Base-by-base conservation (phyloP, 805 yeast species). In the Ogataea nakhonphanomensis region DNA sequence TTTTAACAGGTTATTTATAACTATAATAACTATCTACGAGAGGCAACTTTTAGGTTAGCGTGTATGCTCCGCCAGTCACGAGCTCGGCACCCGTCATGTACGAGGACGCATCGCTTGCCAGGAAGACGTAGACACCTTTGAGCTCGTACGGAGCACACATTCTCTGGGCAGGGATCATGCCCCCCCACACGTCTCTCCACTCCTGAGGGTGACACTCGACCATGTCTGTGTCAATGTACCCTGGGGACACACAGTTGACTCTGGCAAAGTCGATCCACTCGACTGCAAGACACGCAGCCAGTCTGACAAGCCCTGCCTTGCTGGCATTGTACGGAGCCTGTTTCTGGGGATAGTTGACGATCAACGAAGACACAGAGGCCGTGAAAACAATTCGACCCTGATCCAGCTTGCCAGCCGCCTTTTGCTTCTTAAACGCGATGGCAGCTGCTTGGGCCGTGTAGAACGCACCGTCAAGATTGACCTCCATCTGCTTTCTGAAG, bases 371-470 rank as follows among this genome's bases (percentile, higher is more conserved):
- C 69, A 72, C 69, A 15, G 76, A 70, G 4, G 76, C 76, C 17
- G 77, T 72, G 61, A 70, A 67, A 36, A 72, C 65, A 45, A 72
- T 56, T 7, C 73, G 64, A 23, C 77, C 77, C 37, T 58, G 61
- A 12, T 39, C 37, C 20, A 48, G 26, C 7, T 25, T 35, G 5
- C 53, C 50, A 3, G 34, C 46, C 8, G 26, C 39, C 28, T 71
- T 71, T 46, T 71, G 72, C 42, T 62, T 55, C 48, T 65, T 64
- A 61, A 72, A 71, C 28, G 67, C 60, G 38, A 58, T 59, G 30
- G 76, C 77, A 23, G 70, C 67, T 37, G 66, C 62, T 54, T 71
- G 71, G 40, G 77, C 71, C 51, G 76, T 71, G 53, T 69, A 67
- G 55, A 68, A 71, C 33, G 71, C 71, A 11, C 73, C 74, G 49